Evolutionary conservation across 768 basidiomycete genomes (phyloP).

Genomic region (Brasilioporus rufonigricans): DNA sequence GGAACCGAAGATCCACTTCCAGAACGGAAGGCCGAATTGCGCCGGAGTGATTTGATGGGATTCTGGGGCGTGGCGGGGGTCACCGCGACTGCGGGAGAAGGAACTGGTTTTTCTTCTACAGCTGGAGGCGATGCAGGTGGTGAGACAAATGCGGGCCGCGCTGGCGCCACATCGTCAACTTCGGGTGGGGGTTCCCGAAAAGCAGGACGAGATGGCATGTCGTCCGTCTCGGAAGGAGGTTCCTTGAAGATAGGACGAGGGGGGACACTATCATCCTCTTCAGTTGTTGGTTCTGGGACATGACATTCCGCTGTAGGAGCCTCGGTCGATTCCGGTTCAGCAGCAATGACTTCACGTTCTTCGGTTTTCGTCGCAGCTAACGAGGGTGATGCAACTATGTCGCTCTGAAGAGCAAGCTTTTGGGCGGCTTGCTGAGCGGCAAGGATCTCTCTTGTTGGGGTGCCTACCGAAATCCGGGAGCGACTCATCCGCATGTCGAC

Average conservation of each 20-base stretch:
- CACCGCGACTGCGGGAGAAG: constrained; percentile 36
- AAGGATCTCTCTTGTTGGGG: constrained; percentile 67
- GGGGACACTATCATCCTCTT: constrained; percentile 19
- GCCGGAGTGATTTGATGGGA: constrained; percentile 42
- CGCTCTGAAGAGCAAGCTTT: constrained; percentile 40
- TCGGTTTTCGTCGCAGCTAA: constrained; percentile 15
- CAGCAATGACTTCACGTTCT: constrained; percentile 15
- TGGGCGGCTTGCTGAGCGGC: constrained; percentile 66
- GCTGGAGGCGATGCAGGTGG: constrained; percentile 25
- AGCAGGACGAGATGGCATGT: constrained; percentile 37
- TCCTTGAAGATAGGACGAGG: constrained; percentile 56
- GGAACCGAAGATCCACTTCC: constrained; percentile 32
- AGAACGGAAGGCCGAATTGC: constrained; percentile 34
- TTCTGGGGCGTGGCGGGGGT: constrained; percentile 53
- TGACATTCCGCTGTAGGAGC: background rate
- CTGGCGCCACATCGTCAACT: constrained; percentile 37
- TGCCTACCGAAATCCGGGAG: constrained; percentile 67
- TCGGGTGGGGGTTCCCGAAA: constrained; percentile 70
- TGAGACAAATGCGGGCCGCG: constrained; percentile 18
- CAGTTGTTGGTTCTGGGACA: background rate
- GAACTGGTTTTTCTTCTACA: constrained; percentile 19
- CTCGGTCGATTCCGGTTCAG: constrained; percentile 18
- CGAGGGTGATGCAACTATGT: constrained; percentile 10
- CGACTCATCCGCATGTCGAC: constrained; percentile 88
- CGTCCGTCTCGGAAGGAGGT: constrained; percentile 46